Percentiles rank a stretch among this genome's conserved stretches.
Conservation (phyloP, 345 rosid genomes). For the Trapa bicornis region DNA sequence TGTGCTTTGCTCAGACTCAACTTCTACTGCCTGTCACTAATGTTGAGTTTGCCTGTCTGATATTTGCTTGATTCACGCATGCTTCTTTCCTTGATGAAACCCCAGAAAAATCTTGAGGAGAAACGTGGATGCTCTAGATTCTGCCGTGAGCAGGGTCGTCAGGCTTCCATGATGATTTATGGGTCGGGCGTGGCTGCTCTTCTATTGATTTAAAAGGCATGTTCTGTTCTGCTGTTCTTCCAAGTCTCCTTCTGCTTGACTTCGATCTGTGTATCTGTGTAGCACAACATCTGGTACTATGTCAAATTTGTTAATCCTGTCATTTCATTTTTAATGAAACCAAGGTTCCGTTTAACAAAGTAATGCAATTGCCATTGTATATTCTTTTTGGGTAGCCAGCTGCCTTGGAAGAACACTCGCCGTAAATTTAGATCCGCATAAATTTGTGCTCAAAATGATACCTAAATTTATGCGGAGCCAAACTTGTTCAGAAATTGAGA, state of each 20-base stretch:
- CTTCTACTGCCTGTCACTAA: background rate
- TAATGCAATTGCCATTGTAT: too few relatives aligned
- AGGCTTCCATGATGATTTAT: constrained; percentile 31
- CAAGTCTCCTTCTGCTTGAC: too few relatives aligned
- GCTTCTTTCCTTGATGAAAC: constrained; percentile 26
- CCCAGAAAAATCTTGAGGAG: constrained; percentile 64
- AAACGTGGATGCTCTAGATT: constrained; percentile 72
- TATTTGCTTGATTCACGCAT: background rate
- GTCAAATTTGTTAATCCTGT: too few relatives aligned
- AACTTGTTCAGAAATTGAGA: background rate
- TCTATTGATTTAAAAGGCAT: background rate
- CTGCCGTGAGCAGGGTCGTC: constrained; percentile 62
- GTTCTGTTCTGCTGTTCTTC: background rate
- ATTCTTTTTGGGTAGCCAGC: too few relatives aligned
- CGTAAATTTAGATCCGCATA: constrained; percentile 11
- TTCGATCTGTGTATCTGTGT: too few relatives aligned
- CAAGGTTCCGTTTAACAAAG: too few relatives aligned
- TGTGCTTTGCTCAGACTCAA: background rate
- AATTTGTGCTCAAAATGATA: constrained; percentile 88
- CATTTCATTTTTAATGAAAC: too few relatives aligned
- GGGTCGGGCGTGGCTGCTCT: too few relatives aligned
- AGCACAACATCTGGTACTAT: too few relatives aligned
- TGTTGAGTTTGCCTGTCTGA: too few relatives aligned
- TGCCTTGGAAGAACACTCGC: too few relatives aligned
- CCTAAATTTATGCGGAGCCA: constrained; percentile 28